Percentiles rank a stretch among this genome's conserved stretches.
Evolutionary conservation across 1,139 yeast genomes (phyloP).

Genomic region (Candida frijolesensis): DNA sequence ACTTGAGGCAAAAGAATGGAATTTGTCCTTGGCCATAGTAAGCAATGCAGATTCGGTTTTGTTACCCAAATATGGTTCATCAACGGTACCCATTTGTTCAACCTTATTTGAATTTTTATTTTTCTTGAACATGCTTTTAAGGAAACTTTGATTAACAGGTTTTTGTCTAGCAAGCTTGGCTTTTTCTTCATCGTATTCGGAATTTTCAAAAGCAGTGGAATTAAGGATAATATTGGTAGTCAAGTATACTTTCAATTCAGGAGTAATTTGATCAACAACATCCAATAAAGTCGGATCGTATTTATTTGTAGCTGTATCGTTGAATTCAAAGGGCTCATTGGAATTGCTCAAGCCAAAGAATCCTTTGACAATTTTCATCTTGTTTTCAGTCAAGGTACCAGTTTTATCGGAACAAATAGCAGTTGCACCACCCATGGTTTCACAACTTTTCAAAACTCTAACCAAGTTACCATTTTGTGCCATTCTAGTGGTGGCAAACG

Average conservation of each 20-base stretch:
- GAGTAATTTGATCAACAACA: slow-evolving; percentile 30
- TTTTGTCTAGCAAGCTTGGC: slow-evolving; percentile 29
- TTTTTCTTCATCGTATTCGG: slow-evolving; percentile 41
- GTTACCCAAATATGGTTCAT: slow-evolving; percentile 80
- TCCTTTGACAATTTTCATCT: slow-evolving; percentile 86
- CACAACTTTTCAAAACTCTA: slow-evolving; percentile 92
- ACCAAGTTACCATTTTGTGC: slow-evolving; percentile 94
- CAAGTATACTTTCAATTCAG: slow-evolving; percentile 40
- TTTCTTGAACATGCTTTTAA: slow-evolving; percentile 20
- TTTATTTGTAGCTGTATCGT: slow-evolving; percentile 34
- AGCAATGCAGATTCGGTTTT: slow-evolving; percentile 93
- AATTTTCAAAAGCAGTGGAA: slow-evolving; percentile 87
- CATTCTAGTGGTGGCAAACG: slow-evolving; percentile 98
- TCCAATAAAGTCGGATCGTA: slow-evolving; percentile 33
- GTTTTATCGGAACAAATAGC: slow-evolving; percentile 97
- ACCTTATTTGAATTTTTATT: slow-evolving; percentile 15
- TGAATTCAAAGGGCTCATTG: slow-evolving; percentile 34
- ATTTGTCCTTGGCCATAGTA: slow-evolving; percentile 60
- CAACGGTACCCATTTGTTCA: slow-evolving; percentile 24
- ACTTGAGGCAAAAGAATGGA: slow-evolving; percentile 44
- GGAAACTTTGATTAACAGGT: slow-evolving; percentile 31
- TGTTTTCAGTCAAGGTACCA: slow-evolving; percentile 92
- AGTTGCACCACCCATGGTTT: slow-evolving; percentile 98
- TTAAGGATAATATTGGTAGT: slow-evolving; percentile 70
- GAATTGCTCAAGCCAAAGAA: slow-evolving; percentile 46